Percentiles rank a stretch among this genome's conserved stretches.
Conservation (phyloP, 768 basidiomycete genomes). For the Russula ochroleuca region DNA sequence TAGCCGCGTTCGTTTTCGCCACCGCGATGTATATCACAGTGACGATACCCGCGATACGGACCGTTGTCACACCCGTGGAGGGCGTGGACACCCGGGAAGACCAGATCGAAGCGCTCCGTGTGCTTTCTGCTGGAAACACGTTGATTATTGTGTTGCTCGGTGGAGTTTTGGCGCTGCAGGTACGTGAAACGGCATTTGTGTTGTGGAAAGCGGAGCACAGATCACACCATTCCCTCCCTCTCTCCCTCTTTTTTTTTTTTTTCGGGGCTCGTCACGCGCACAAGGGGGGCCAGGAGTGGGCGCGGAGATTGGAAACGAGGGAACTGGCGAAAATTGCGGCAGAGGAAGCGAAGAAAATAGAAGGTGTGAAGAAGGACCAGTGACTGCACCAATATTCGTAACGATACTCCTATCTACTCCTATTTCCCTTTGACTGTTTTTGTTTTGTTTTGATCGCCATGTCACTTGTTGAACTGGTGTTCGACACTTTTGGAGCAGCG, state of each 20-base stretch:
- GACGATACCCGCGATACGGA: conserved; percentile 70
- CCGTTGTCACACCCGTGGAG: conserved; percentile 58
- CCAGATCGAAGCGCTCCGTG: conserved; percentile 70
- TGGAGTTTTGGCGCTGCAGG: conserved; percentile 68
- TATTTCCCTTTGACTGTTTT: no score
- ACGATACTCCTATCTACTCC: no score
- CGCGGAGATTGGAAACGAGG: conserved; percentile 26
- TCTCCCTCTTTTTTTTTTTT: not conserved
- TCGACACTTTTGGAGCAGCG: no score
- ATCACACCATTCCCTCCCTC: conserved; percentile 1
- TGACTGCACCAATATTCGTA: not conserved
- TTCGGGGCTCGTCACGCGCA: conserved; percentile 12
- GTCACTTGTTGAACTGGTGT: no score
- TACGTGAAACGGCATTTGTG: conserved; percentile 35
- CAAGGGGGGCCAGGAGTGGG: conserved; percentile 78
- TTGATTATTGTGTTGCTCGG: conserved; percentile 69
- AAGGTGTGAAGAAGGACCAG: conserved; percentile 21
- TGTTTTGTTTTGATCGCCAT: no score
- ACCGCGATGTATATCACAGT: conserved; percentile 81
- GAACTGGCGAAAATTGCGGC: conserved; percentile 25
- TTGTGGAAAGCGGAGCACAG: not conserved
- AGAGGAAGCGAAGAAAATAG: conserved; percentile 20
- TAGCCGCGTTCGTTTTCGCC: conserved; percentile 71
- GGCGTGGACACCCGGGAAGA: conserved; percentile 57
- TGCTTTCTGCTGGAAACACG: conserved; percentile 83